Evolutionary conservation across 192 early-diverging fungal genomes (phyloP), one percentile per base, ranked within the genome.

Genomic region (Coemansia sp.): DNA sequence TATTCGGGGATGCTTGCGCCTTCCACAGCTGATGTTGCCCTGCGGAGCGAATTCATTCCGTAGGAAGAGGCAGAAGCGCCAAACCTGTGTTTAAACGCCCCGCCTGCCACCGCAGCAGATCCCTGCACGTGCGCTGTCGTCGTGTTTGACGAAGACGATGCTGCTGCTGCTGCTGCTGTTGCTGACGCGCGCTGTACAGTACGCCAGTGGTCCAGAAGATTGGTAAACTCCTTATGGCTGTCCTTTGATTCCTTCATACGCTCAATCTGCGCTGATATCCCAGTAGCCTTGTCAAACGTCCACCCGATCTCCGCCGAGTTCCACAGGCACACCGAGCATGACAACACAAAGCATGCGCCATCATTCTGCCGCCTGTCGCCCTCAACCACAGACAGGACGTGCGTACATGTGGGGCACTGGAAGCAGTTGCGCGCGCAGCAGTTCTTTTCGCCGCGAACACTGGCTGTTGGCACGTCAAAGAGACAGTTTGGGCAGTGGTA

Each of bases 401-500:
- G 91, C 34, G 89, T 86, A 84, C 94, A 97, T 21, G 88, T 78
- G 7, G 95, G 95, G 74, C 95, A 97, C 55, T 95, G 88, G 65
- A 97, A 97, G 77, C 95, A 97, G 70, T 96, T 97, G 44, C 94
- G 87, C 2, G 90, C 92, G 70, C 95, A 97, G 69, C 93, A 86
- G 85, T 95, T 95, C 72, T 92, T 90, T 81, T 98, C 97, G n/a
- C 90, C 89, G 68, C 93, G 94, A n/a, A 96, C 94, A 71, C 92
- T 92, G 4, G 96, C 93, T n/a, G 93, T 92, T 4, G 95, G 94
- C 30, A 94, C 95, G 68, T 99, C 95, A 83, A 99, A 99, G 60
- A 97, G 87, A 68, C 97, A 99, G 69, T 94, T 95, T 14, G 97
- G 94, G 67, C 97, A 99, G 76, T 92, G 97, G 75, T 95, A 96